Base-by-base conservation (phyloP, 1,139 yeast species). In the Candida sp. region DNA sequence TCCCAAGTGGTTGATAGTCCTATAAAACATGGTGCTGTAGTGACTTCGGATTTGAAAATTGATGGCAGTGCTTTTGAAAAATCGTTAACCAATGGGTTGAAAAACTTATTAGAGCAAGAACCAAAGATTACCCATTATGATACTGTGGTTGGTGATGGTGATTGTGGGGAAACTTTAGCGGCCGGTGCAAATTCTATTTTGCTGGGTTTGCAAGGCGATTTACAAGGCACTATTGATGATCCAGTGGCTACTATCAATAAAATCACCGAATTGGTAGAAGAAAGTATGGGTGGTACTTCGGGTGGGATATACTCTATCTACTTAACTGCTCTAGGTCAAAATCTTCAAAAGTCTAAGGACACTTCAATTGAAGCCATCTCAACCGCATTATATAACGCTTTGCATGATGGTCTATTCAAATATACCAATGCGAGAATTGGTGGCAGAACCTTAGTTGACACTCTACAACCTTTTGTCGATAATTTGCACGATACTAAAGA, bases 211-310 rank as follows among this genome's bases (percentile, higher is more conserved):
- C 67, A 73, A 22, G 57, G 65, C 9, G 69, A 81, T 30, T 29
- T 46, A n/a, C 59, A 69, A 39, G 36, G 43, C 2, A 46, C 52
- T 38, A 51, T 70, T 38, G 41, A 57, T 30, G 78, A 73, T 46
- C 77, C 77, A 1, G 74, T 71, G 11, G 65, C 69, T 21, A 76
- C 87, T 0, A 62, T 88, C 40, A 57, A 68, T 4, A 55, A 50
- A 21, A 70, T 73, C 43, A 88, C 97, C 4, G 90, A 85, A 45
- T 64, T 86, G 25, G 89, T 90, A 21, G 97, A 91, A 58, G 84
- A 83, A 44, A 83, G 82, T 30, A 91, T 91, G 98, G 98, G 97
- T 42, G 98, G 98, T 40, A 91, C 98, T 0, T 87, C 96, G 1
- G 98, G 98, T 43, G 98, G 97, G 0, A 67, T 91, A 38, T 91